Conservation (phyloP, 805 yeast species). For the Torulaspora gathmanii region DNA sequence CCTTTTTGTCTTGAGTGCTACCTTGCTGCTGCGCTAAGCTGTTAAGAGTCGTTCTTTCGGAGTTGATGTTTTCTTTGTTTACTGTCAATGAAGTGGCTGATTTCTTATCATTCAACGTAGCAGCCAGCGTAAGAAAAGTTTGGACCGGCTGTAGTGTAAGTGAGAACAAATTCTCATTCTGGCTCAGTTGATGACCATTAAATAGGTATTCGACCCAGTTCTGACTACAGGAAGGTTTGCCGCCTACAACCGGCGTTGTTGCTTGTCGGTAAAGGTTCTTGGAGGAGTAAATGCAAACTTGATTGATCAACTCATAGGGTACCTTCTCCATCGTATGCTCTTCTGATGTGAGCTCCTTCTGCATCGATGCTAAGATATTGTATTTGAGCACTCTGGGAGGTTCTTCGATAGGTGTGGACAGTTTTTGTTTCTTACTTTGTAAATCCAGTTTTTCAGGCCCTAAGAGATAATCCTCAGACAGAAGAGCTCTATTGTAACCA, state of each 20-base stretch:
- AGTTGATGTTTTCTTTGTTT: slow-evolving; percentile 25
- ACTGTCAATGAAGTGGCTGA: slow-evolving; percentile 17
- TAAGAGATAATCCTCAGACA: slow-evolving; percentile 31
- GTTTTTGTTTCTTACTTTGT: slow-evolving; percentile 11
- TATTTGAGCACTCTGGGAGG: slow-evolving; percentile 27
- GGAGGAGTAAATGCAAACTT: slow-evolving; percentile 28
- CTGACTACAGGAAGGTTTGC: slow-evolving; percentile 30
- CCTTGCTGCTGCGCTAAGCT: slow-evolving; percentile 10
- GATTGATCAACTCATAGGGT: slow-evolving; percentile 24
- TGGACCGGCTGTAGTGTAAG: slow-evolving; percentile 31
- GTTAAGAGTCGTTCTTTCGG: slow-evolving; percentile 6
- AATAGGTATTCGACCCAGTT: slow-evolving; percentile 33
- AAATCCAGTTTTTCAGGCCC: slow-evolving; percentile 18
- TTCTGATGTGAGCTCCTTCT: slow-evolving; percentile 19
- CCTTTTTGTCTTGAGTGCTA: slow-evolving; percentile 7
- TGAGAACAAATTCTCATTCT: slow-evolving; percentile 29
- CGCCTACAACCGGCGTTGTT: slow-evolving; percentile 28
- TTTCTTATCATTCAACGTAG: slow-evolving; percentile 15
- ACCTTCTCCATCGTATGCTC: slow-evolving; percentile 22
- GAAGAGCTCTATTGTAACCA: slow-evolving; percentile 31
- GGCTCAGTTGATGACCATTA: slow-evolving; percentile 24
- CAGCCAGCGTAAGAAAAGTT: slow-evolving; percentile 26
- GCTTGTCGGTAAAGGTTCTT: slow-evolving; percentile 29
- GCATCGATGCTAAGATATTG: slow-evolving; percentile 28
- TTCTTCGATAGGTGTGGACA: slow-evolving; percentile 16